Conservation (phyloP, 176 grass and related monocot species). For the Pharus latifolius region DNA sequence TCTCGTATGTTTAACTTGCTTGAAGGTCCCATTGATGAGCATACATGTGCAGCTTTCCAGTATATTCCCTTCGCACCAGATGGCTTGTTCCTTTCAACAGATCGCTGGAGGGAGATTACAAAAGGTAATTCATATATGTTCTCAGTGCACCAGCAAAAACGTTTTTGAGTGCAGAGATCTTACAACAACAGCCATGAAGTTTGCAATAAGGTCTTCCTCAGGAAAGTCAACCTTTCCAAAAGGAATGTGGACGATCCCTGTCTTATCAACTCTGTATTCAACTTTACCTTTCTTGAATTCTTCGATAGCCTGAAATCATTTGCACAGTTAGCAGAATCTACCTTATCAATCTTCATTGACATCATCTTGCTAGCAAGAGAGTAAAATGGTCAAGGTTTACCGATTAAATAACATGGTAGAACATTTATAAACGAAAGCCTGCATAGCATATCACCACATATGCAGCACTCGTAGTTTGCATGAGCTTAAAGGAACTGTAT, state of each 20-base stretch:
- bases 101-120: slow-evolving; percentile 44
- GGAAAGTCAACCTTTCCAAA: slow-evolving; percentile 85
- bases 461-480: too few species aligned
- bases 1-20: slow-evolving; percentile 85
- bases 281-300: slow-evolving; percentile 99
- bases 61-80: slow-evolving; percentile 97
- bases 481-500: too few species aligned
- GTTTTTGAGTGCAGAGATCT: slow-evolving; percentile 13
- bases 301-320: slow-evolving; percentile 76
- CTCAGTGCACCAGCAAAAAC: not conserved
- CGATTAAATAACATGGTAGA: not conserved
- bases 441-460: not conserved
- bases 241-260: slow-evolving; percentile 85
- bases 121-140: slow-evolving; percentile 10
- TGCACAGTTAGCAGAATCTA: slow-evolving; percentile 14
- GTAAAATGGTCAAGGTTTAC: not conserved
- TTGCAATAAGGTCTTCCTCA: slow-evolving; percentile 82
- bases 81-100: slow-evolving; percentile 87
- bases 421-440: not conserved
- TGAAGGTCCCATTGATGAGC: slow-evolving; percentile 97
- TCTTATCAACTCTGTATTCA: slow-evolving; percentile 94
- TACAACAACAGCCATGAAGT: slow-evolving; percentile 94
- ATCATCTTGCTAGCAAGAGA: not conserved
- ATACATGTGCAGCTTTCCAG: slow-evolving; percentile 76
- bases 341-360: not conserved